Base-by-base conservation (phyloP, 371 early-diverging fungal genomes). In the Zychaea mexicana region DNA sequence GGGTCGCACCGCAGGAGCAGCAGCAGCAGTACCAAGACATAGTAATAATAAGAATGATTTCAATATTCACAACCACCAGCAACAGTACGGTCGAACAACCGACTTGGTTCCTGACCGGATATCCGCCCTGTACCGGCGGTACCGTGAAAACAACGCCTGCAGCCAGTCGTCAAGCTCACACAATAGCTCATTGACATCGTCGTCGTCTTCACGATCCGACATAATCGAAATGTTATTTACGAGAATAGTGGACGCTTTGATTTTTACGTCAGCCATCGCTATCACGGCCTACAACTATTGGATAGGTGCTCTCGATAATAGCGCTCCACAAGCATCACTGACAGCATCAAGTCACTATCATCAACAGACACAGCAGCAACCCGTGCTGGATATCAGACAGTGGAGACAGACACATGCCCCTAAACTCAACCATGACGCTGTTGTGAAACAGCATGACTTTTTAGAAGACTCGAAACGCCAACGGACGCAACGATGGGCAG, bases 261-360 rank as follows among this genome's bases (percentile, higher is more conserved):
- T 79, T 30, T 79, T 79, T 47, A 79, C 80, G 2, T 79, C 77
- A 9, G 80, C 80, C 42, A 73, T 79, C 47, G 75, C 73, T 13
- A 74, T 79, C 49, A 77, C 80, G 13, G 73, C 75, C 2, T 74
- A 74, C 36, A 72, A 68, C 52, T 79, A 79, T 60, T 60, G 72
- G 31, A 75, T 70, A 7, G 80, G 80, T 21, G 61, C 67, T 21
- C 38, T 79, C 22, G 53, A 70, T 33, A 38, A 38, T 17, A 36
- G 24, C 26, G 52, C 61, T 38, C 55, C 33, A 17, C 54, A 52
- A 42, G 39, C 52, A 36, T 31, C 55, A 21, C 22, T 64, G 8
- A 62, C 62, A 27, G 45, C 54, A 36, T 30, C 28, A 9, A 3
- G 4, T 28, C 59, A 24, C 13, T 22, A 24, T 19, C 38, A 19